A percentile compares a stretch with the other conserved stretches of the same genome.
Evolutionary conservation across 371 early-diverging fungal genomes (phyloP).

Genomic region (Rhizopus sp.): DNA sequence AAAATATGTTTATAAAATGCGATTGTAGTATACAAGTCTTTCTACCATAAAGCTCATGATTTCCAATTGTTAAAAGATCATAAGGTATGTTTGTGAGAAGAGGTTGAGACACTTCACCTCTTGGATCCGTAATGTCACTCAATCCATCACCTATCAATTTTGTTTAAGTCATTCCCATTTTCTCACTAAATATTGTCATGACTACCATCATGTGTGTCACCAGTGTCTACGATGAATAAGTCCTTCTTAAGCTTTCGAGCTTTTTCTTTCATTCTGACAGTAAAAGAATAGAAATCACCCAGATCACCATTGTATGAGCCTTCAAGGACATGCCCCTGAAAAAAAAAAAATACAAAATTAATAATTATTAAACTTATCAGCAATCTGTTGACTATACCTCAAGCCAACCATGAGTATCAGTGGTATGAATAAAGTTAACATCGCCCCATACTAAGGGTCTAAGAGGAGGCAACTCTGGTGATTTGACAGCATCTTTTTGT

Average conservation of each 20-base stretch:
- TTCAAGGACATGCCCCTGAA: conserved; percentile 44
- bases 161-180: background rate
- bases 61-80: conserved; percentile 53
- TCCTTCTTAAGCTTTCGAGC: conserved; percentile 47
- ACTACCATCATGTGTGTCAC: conserved; percentile 56
- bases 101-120: conserved; percentile 48
- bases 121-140: conserved; percentile 45
- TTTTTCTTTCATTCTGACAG: conserved; percentile 52
- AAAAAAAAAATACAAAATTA: background rate
- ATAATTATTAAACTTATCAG: no score
- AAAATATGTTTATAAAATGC: conserved; percentile 3
- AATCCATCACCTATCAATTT: conserved; percentile 43
- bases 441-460: conserved; percentile 53
- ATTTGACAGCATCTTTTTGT: conserved; percentile 14
- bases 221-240: conserved; percentile 61
- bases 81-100: conserved; percentile 50
- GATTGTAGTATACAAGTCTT: background rate
- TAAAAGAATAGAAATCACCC: conserved; percentile 60
- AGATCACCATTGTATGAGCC: conserved; percentile 52
- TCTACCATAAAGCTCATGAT: conserved; percentile 61
- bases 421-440: conserved; percentile 54
- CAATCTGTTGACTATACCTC: background rate
- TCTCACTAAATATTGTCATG: background rate
- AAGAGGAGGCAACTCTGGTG: conserved; percentile 1
- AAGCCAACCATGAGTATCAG: conserved; percentile 45